Evolutionary conservation across 1,284 basidiomycete genomes (phyloP).

Genomic region (Boletus sp.): DNA sequence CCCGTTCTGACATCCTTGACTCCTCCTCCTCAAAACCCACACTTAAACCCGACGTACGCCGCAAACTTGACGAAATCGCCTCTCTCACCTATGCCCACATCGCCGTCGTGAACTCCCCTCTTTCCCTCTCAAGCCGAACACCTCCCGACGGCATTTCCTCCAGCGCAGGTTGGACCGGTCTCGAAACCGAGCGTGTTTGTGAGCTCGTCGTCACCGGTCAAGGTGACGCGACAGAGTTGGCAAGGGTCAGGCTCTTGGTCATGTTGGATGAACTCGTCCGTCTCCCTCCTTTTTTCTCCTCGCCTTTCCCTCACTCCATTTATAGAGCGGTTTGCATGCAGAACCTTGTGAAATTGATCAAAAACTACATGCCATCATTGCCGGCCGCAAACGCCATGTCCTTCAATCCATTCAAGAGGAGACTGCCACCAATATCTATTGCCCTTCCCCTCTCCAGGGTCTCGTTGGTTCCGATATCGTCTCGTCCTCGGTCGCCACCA

Average conservation of each 20-base stretch:
- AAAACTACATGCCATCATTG: slow-evolving; percentile 91
- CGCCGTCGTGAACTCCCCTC: slow-evolving; percentile 80
- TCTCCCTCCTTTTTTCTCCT: slow-evolving; percentile 16
- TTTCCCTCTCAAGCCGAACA: slow-evolving; percentile 67
- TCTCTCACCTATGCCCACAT: slow-evolving; percentile 86
- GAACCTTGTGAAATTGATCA: slow-evolving; percentile 94
- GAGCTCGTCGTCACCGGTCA: slow-evolving; percentile 89
- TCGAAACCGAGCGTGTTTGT: slow-evolving; percentile 92
- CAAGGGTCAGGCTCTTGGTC: slow-evolving; percentile 86
- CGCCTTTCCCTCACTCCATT: slow-evolving; percentile 1
- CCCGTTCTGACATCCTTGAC: slow-evolving; percentile 91
- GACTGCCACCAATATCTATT: slow-evolving; percentile 96
- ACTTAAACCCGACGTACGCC: slow-evolving; percentile 85
- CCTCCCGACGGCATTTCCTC: slow-evolving; percentile 72
- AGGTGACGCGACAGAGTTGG: slow-evolving; percentile 88
- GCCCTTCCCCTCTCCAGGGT: slow-evolving; percentile 88
- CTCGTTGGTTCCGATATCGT: slow-evolving; percentile 67
- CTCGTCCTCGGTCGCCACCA: slow-evolving; percentile 36
- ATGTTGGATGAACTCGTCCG: slow-evolving; percentile 92
- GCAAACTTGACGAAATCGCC: slow-evolving; percentile 90
- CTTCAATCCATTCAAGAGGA: slow-evolving; percentile 96
- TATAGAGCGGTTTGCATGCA: slow-evolving; percentile 82
- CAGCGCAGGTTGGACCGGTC: slow-evolving; percentile 77
- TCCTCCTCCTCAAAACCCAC: slow-evolving; percentile 77
- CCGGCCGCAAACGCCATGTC: slow-evolving; percentile 84